Base-by-base conservation (phyloP, 306 rosid species). In the Chamaecrista fasciculata region DNA sequence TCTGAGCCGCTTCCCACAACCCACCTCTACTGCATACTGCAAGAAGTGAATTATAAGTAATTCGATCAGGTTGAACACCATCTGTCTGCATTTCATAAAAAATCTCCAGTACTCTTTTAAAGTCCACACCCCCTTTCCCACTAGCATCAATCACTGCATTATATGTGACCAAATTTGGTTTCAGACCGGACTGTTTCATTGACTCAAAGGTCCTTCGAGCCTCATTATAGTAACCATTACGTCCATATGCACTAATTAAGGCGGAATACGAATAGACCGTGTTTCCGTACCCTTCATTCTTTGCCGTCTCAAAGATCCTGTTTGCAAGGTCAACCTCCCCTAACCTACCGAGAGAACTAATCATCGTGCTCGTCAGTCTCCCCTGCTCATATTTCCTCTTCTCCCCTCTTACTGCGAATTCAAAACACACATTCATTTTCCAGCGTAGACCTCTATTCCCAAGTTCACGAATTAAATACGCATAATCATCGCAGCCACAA, bases 281-380 rank as follows among this genome's bases (percentile, higher is more conserved):
- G 70, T 82, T 90, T 25, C 98, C 98, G 55, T 86, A 86, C 23
- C 97, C 98, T 36, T 72, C 83, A 56, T 16, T n/a, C 67, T 82
- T 78, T 2, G 94, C 92, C 5, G 62, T 71, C 23, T 82, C 89
- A 37, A 93, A 93, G 33, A 93, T 80, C 36, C 47, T 73, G 58
- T 70, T 67, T 0, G 98, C 97, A 42, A 74, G 85, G 39, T 90
- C 87, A 28, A 90, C 87, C 79, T 84, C 85, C 42, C 89, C 92
- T n/a, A 90, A 53, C 90, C 86, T 86, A 21, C 98, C 98, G 73
- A 94, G 96, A 3, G 90, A 85, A 59, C 98, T 87, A 68, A 94
- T 94, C 89, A 88, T 90, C 2, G 96, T 76, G 62, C 96, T 88
- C 1, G 96, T 89, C 36, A 94, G 44, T 73, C 87, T 90, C 43